These are phyloP conservation scores for Cicer cuneatum DNA, from an alignment of 306 rosid species.

Conservation along the genomic window DNA sequence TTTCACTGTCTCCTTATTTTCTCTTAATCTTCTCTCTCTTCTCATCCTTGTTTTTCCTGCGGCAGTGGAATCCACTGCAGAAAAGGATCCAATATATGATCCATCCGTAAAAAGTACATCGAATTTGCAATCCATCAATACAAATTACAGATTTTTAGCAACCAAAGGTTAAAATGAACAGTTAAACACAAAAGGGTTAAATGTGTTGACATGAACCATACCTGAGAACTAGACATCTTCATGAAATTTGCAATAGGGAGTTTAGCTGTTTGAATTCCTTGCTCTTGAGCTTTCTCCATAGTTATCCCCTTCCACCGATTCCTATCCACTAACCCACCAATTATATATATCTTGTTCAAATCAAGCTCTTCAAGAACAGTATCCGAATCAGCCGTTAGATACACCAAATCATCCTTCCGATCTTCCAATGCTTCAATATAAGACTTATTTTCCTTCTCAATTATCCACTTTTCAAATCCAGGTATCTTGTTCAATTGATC, in stretches of 20 bases:
- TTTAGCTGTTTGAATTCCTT: slow-evolving; percentile 89
- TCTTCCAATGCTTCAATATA: slow-evolving; percentile 77
- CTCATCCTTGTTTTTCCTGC: background rate
- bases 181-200: background rate
- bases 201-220: slow-evolving; percentile 45
- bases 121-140: background rate
- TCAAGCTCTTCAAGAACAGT: slow-evolving; percentile 89
- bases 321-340: slow-evolving; percentile 94
- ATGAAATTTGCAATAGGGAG: slow-evolving; percentile 84
- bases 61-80: background rate
- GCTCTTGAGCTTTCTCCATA: slow-evolving; percentile 84
- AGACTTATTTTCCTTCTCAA: slow-evolving; percentile 70
- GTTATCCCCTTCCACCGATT: slow-evolving; percentile 94
- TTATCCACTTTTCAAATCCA: slow-evolving; percentile 83
- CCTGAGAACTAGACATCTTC: slow-evolving; percentile 95
- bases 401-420: slow-evolving; percentile 73
- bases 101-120: background rate
- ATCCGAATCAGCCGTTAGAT: slow-evolving; percentile 88
- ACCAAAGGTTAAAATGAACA: background rate
- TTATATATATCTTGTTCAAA: slow-evolving; percentile 65
- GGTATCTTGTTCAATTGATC: slow-evolving; percentile 69
- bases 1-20: background rate
- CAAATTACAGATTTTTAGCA: background rate
- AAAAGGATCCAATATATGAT: background rate
- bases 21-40: background rate